Evolutionary conservation across 2,329 filamentous ascomycete species (phyloP).

Genomic region (Amauroascus verrucosus): DNA sequence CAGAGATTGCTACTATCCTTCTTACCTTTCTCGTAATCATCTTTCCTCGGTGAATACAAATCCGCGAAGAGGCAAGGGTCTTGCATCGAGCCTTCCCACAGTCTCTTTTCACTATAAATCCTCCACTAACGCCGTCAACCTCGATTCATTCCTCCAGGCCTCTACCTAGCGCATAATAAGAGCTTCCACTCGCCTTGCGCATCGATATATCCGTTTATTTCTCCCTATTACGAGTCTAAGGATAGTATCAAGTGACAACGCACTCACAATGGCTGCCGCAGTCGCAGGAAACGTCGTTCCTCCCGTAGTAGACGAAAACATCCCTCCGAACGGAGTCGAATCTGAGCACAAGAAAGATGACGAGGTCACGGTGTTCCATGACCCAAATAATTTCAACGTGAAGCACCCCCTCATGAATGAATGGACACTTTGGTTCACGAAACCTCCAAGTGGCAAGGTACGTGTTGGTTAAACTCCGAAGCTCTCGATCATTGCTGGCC

Average conservation of each 20-base stretch:
- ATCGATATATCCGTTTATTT: not conserved
- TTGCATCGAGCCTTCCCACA: conserved; percentile 15
- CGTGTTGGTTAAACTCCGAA: conserved; percentile 18
- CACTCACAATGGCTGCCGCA: conserved; percentile 29
- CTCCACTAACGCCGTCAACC: conserved; percentile 1
- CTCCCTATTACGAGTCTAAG: not conserved
- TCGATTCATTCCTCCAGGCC: conserved; percentile 9
- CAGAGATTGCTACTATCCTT: conserved; percentile 9
- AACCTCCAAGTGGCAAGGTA: conserved; percentile 92
- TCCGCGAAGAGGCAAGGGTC: conserved; percentile 4
- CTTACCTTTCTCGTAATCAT: conserved; percentile 1
- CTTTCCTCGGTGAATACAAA: conserved; percentile 1
- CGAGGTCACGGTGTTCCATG: conserved; percentile 89
- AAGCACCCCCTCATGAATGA: conserved; percentile 96
- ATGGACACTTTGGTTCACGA: conserved; percentile 99
- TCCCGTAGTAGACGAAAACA: conserved; percentile 44
- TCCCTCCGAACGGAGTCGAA: conserved; percentile 42
- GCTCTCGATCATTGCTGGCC: not conserved
- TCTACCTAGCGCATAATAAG: not conserved
- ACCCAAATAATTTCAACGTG: conserved; percentile 98
- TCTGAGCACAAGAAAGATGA: conserved; percentile 43
- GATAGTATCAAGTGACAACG: not conserved
- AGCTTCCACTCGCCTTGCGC: conserved; percentile 4
- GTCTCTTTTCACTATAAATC: not conserved
- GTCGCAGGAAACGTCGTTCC: conserved; percentile 27